These are phyloP conservation scores for Pseudonitzschia delicatissima DNA, from an alignment of 108 stramenopile species.

Conservation along the genomic window DNA sequence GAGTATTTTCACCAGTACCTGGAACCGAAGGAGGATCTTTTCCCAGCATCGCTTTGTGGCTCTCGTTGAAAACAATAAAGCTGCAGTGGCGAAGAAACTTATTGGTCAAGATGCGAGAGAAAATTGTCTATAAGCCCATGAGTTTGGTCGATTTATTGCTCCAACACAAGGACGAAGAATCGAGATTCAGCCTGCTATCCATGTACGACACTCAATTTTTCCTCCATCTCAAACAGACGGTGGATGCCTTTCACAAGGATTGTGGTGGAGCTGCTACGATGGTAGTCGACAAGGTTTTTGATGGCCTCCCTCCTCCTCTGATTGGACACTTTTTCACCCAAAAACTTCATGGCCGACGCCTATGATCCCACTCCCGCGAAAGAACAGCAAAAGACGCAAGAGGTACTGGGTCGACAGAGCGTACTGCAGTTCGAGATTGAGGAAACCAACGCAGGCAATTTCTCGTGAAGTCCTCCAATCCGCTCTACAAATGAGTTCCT, in stretches of 20 bases:
- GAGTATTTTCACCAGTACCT: not conserved
- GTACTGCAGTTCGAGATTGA: conserved; percentile 36
- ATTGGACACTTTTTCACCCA: conserved; percentile 1
- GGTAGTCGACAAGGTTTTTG: not conserved
- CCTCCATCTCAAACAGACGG: conserved; percentile 8
- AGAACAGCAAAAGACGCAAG: conserved; percentile 47
- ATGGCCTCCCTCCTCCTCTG: not conserved
- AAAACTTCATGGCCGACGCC: conserved; percentile 29
- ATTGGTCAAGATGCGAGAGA: not conserved
- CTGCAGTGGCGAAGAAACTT: not conserved
- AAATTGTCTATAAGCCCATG: not conserved
- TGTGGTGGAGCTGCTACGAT: not conserved
- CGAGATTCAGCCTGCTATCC: not conserved
- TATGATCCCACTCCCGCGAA: conserved; percentile 49
- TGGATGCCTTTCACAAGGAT: not conserved
- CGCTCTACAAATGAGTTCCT: not conserved
- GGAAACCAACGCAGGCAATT: not conserved
- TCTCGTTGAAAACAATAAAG: not conserved
- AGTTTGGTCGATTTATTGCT: not conserved
- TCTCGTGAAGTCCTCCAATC: not conserved
- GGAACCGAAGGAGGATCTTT: not conserved
- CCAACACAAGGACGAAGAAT: not conserved
- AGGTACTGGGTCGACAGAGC: conserved; percentile 49
- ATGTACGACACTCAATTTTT: not conserved
- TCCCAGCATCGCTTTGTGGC: not conserved